Conservation (phyloP, 1,284 basidiomycete species). For the Tremellales sp. region DNA sequence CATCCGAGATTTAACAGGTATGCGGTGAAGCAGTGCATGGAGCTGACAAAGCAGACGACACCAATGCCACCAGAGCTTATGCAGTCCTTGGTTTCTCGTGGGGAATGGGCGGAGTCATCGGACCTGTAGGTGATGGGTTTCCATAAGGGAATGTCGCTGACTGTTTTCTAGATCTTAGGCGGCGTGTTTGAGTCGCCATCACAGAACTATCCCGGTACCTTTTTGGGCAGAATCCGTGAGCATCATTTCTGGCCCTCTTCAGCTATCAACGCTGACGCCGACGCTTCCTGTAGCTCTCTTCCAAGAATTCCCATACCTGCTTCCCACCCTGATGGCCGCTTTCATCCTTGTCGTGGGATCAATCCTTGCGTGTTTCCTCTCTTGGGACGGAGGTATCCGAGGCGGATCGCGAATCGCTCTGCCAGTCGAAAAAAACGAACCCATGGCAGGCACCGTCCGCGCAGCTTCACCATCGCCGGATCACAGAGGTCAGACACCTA, state of each 20-base stretch:
- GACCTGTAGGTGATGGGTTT: conserved; percentile 28
- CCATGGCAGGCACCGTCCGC: conserved; percentile 24
- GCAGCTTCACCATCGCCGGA: conserved; percentile 27
- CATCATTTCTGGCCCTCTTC: neutral
- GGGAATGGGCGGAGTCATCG: conserved; percentile 76
- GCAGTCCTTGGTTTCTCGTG: conserved; percentile 92
- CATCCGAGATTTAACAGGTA: conserved; percentile 80
- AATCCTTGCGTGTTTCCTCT: conserved; percentile 80
- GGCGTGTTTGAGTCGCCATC: conserved; percentile 82
- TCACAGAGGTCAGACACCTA: conserved; percentile 21
- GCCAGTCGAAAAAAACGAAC: conserved; percentile 62
- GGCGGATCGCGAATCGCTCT: conserved; percentile 73
- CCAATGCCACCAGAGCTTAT: conserved; percentile 90
- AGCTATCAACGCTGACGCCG: neutral
- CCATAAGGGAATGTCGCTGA: neutral
- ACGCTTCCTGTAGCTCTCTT: conserved; percentile 55
- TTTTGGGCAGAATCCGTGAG: conserved; percentile 59
- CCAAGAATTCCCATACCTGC: conserved; percentile 78
- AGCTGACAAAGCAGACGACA: conserved; percentile 43
- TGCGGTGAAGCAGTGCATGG: neutral
- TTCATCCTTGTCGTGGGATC: conserved; percentile 72
- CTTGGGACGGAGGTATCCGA: conserved; percentile 81
- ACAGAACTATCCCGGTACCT: conserved; percentile 68
- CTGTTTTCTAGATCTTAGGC: conserved; percentile 59
- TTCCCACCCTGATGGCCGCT: conserved; percentile 78